Evolutionary conservation across 2,329 filamentous ascomycete species (phyloP), one percentile per base, ranked within the genome.

Genomic region (Sclerotiophoma versabilis): DNA sequence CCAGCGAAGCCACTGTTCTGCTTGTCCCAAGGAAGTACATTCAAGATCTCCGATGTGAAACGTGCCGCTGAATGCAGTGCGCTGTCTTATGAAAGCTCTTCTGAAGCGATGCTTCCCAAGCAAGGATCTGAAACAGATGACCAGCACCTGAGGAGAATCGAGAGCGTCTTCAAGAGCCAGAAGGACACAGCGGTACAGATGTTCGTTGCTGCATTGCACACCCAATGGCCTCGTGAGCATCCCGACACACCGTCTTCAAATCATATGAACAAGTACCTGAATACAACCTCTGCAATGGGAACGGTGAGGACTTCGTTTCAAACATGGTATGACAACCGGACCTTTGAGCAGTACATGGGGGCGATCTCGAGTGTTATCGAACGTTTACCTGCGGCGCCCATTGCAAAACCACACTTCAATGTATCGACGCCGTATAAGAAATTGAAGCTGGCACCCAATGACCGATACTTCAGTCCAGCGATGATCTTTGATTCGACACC

Each of bases 261-360:
- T 5, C 25, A 48, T 11, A 43, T 58, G 5, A 20, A 33, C 0
- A 56, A 37, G 15, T 73, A 69, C 25, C 5, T 72, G 3, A 15
- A 67, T 5, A 49, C 38, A 0, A 2, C 22, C 1, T 19, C 14
- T 6, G 63, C 57, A 2, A 69, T 69, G 64, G 4, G n/a, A 0
- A 15, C 25, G 0, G 60, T 76, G 4, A 57, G 10, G 4, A 6
- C 15, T 0, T 45, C 14, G 11, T 71, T 67, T 29, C 47, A 60
- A 14, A 11, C 12, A 2, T 71, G 68, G 65, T 58, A 52, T 79
- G 17, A 66, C 80, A 17, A 71, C 81, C 17, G 76, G 72, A 0
- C 62, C 75, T 61, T 83, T 75, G 19, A 50, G 19, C 2, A 54
- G 4, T 73, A 73, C 44, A 55, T 72, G 41, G 23, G 57, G 66